Percentiles rank a stretch among this genome's conserved stretches.
Conservation (phyloP, 352 stramenopile genomes). For the Pythium volutum region DNA sequence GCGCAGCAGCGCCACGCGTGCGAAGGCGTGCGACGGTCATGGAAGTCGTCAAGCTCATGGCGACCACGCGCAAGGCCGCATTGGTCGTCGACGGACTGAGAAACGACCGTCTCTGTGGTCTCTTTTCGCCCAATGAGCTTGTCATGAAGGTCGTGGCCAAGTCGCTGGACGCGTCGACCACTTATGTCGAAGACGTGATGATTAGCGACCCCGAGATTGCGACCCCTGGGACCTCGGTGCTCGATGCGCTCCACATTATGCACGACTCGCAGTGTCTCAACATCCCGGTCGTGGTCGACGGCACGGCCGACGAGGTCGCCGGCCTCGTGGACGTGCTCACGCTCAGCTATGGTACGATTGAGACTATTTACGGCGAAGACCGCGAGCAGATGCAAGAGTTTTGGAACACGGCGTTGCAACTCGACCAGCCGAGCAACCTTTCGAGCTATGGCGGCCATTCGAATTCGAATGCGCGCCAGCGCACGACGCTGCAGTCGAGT, state of each 20-base stretch:
- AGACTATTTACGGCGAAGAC: constrained; percentile 84
- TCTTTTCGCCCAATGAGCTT: constrained; percentile 97
- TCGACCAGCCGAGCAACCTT: constrained; percentile 63
- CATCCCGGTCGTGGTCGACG: constrained; percentile 69
- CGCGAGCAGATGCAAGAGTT: constrained; percentile 90
- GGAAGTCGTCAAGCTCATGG: constrained; percentile 77
- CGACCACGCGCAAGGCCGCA: constrained; percentile 86
- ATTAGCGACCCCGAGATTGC: constrained; percentile 81
- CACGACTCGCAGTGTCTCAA: constrained; percentile 84
- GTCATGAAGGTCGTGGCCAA: constrained; percentile 95
- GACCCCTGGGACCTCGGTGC: constrained; percentile 59
- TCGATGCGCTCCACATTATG: constrained; percentile 88
- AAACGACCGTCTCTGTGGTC: constrained; percentile 87
- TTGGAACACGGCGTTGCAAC: constrained; percentile 81
- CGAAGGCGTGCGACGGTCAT: constrained; percentile 83
- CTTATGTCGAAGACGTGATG: constrained; percentile 90
- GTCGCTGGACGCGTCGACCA: constrained; percentile 86
- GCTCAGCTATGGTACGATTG: constrained; percentile 86
- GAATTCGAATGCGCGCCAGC: constrained; percentile 30
- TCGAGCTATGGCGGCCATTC: constrained; percentile 18
- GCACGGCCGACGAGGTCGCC: constrained; percentile 54
- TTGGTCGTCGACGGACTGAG: constrained; percentile 92
- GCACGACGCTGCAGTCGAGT: constrained; percentile 51
- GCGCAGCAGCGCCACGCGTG: constrained; percentile 60
- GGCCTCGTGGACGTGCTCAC: constrained; percentile 84